phyloP scores from a whole-genome alignment of 768 basidiomycete species.

The Phlebiopsis gigantea region DNA sequence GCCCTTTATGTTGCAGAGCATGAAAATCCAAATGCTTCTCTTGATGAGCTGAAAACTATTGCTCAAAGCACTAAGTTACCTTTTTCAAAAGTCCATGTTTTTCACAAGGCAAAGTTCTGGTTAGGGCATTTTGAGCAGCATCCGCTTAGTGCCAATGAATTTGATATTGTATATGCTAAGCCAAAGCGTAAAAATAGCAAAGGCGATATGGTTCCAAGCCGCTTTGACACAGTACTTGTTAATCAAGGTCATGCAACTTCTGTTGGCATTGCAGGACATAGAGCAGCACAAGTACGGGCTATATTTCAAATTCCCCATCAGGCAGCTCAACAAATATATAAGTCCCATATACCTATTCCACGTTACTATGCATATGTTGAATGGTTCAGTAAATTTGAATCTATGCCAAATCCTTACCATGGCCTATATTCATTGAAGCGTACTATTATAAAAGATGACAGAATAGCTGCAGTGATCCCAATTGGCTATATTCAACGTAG shows the following conservation, averaged over 20 bases:
- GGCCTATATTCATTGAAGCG: background rate
- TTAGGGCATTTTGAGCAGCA: background rate
- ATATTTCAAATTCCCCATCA: background rate
- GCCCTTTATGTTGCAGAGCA: background rate
- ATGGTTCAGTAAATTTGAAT: background rate
- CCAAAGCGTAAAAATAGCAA: background rate
- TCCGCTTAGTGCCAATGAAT: background rate
- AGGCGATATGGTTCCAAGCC: background rate
- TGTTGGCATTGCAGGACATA: conserved; percentile 7
- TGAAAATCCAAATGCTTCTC: background rate
- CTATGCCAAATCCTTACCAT: background rate
- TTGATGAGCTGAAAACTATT: background rate
- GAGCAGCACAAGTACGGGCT: background rate
- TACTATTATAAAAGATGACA: background rate
- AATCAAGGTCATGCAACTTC: background rate
- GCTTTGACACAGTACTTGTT: conserved; percentile 7
- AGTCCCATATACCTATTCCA: background rate
- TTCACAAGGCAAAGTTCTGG: conserved; percentile 11
- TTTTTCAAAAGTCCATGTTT: conserved; percentile 6
- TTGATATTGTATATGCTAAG: conserved; percentile 4
- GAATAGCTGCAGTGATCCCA: conserved; percentile 16
- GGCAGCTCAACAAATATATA: background rate
- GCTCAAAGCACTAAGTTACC: background rate
- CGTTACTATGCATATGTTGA: background rate
- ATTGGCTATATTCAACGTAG: conserved; percentile 19